These are phyloP conservation scores for Yarrowia deformans DNA, from an alignment of 805 yeast species.

Conservation along the genomic window DNA sequence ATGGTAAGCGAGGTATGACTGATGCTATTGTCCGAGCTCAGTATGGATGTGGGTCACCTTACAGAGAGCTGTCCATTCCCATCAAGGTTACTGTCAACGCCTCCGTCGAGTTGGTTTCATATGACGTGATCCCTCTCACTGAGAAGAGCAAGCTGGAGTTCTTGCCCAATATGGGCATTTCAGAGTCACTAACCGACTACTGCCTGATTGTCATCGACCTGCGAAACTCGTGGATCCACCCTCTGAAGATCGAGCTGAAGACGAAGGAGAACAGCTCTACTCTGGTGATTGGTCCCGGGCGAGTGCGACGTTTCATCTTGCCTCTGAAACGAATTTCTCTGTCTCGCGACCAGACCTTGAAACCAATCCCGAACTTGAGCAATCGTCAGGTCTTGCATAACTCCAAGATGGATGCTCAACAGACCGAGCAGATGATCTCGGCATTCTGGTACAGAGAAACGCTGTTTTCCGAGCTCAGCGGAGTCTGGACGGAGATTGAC, in stretches of 20 bases:
- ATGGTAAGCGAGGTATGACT: constrained; percentile 77
- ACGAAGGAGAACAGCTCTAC: constrained; percentile 36
- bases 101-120: constrained; percentile 74
- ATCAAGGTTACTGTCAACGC: constrained; percentile 73
- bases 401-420: constrained; percentile 57
- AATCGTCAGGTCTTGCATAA: constrained; percentile 73
- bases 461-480: constrained; percentile 64
- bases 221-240: constrained; percentile 78
- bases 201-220: constrained; percentile 76
- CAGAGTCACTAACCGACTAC: constrained; percentile 51
- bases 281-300: constrained; percentile 54
- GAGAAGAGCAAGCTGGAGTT: constrained; percentile 25
- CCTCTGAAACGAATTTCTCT: constrained; percentile 68
- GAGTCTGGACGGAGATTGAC: constrained; percentile 63
- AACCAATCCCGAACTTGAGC: constrained; percentile 72
- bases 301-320: constrained; percentile 67
- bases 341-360: constrained; percentile 54
- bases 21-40: constrained; percentile 70
- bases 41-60: constrained; percentile 58
- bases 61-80: constrained; percentile 71
- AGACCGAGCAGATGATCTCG: constrained; percentile 63
- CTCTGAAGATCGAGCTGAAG: constrained; percentile 49
- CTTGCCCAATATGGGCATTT: background rate
- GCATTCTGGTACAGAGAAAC: constrained; percentile 83
- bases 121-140: constrained; percentile 65